Evolutionary conservation across 768 basidiomycete species (phyloP).

Genomic region (Stropharia rugosoannulata): DNA sequence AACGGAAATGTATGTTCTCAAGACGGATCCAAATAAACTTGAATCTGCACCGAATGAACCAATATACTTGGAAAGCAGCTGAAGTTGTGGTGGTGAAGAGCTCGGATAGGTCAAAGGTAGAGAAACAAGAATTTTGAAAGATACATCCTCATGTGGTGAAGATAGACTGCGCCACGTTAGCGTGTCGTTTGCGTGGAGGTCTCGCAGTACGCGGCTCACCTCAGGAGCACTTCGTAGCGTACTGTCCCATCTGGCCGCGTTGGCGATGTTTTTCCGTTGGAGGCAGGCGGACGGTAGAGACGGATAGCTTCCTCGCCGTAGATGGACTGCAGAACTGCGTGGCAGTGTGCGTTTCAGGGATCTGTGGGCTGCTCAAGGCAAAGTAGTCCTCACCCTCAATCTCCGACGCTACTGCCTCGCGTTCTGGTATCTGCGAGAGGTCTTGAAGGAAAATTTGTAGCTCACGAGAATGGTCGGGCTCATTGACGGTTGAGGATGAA

Average conservation of each 20-base stretch:
- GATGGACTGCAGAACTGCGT: slow-evolving; percentile 74
- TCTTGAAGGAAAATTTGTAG: slow-evolving; percentile 32
- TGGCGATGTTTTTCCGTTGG: slow-evolving; percentile 16
- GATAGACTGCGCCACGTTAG: slow-evolving; percentile 44
- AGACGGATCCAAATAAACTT: slow-evolving; percentile 69
- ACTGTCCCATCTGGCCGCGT: slow-evolving; percentile 34
- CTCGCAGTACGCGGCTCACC: slow-evolving; percentile 39
- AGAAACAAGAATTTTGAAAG: slow-evolving; percentile 57
- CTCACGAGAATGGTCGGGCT: slow-evolving; percentile 25
- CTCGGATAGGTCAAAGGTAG: slow-evolving; percentile 63
- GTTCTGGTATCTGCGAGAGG: slow-evolving; percentile 34
- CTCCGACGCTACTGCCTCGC: slow-evolving; percentile 44
- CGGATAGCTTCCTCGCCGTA: slow-evolving; percentile 69
- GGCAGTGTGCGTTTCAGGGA: slow-evolving; percentile 1
- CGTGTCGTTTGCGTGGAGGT: slow-evolving; percentile 8
- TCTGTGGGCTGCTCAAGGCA: neutral
- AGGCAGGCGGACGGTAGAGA: slow-evolving; percentile 48
- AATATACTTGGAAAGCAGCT: slow-evolving; percentile 82
- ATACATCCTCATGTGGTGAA: slow-evolving; percentile 50
- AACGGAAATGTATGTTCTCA: slow-evolving; percentile 79
- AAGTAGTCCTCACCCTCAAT: slow-evolving; percentile 36
- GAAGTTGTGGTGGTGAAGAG: slow-evolving; percentile 73
- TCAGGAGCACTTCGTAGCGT: slow-evolving; percentile 65
- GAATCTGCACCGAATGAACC: slow-evolving; percentile 78
- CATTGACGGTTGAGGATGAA: slow-evolving; percentile 22